Conservation (phyloP, 2,329 filamentous ascomycete species). For the Capronia americana region DNA sequence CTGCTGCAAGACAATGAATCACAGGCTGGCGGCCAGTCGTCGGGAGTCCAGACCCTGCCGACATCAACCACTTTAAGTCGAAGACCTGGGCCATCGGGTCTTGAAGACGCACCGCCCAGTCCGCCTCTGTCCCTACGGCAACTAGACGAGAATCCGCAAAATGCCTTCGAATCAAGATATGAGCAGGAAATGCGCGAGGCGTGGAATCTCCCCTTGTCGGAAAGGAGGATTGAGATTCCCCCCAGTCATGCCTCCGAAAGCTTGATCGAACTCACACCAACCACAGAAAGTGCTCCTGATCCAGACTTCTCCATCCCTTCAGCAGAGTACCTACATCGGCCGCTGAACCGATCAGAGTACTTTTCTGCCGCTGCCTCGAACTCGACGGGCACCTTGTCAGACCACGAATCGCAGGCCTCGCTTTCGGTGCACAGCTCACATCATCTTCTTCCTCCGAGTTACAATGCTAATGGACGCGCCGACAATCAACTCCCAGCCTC, state of each 20-base stretch:
- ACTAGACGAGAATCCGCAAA: constrained; percentile 3
- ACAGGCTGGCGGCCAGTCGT: constrained; percentile 15
- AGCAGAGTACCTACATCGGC: constrained; percentile 27
- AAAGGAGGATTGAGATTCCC: constrained; percentile 34
- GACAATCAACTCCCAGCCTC: constrained; percentile 18
- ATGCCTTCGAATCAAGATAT: constrained; percentile 38
- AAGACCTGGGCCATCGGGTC: constrained; percentile 6
- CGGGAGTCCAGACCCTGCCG: constrained; percentile 17
- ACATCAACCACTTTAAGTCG: constrained; percentile 16
- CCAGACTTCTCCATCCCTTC: constrained; percentile 39
- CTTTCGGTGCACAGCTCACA: constrained; percentile 9
- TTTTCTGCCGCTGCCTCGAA: constrained; percentile 39
- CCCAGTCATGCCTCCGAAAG: constrained; percentile 52
- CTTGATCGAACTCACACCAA: constrained; percentile 54
- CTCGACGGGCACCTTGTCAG: constrained; percentile 45
- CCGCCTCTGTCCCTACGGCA: not conserved
- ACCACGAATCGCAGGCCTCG: constrained; percentile 42
- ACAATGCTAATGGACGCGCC: not conserved
- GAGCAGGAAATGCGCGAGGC: constrained; percentile 41
- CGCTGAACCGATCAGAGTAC: constrained; percentile 39
- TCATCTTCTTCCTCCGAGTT: constrained; percentile 1
- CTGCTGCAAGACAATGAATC: constrained; percentile 11
- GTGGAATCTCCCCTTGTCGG: constrained; percentile 39
- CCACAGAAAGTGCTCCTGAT: constrained; percentile 48
- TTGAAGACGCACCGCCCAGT: constrained; percentile 7